Evolutionary conservation across 1,284 basidiomycete species (phyloP).

Genomic region (Entoloma clypeatum): DNA sequence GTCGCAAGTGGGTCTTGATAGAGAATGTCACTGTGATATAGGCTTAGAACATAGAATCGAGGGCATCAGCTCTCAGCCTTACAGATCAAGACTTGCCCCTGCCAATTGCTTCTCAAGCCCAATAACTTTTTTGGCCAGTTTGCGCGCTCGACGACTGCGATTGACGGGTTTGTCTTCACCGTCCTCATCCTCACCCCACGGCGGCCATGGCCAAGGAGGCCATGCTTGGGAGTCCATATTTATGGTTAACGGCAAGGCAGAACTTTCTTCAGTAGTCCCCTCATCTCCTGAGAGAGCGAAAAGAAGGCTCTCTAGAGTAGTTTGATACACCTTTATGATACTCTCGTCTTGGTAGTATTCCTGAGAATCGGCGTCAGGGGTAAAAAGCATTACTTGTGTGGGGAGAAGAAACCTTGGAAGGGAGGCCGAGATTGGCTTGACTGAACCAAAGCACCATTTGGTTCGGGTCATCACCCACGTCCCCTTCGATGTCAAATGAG

Average conservation of each 20-base stretch:
- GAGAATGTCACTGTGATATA: constrained; percentile 48
- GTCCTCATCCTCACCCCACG: constrained; percentile 66
- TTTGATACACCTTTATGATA: constrained; percentile 68
- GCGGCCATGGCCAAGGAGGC: constrained; percentile 89
- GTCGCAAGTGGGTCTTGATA: constrained; percentile 80
- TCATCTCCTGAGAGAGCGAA: constrained; percentile 54
- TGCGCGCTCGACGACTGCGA: constrained; percentile 47
- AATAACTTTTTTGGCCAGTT: constrained; percentile 73
- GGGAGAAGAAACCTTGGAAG: constrained; percentile 63
- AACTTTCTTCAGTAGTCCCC: constrained; percentile 15
- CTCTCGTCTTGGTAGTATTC: constrained; percentile 88
- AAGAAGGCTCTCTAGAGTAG: constrained; percentile 69
- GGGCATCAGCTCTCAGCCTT: constrained; percentile 25
- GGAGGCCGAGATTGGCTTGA: constrained; percentile 83
- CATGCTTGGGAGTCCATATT: constrained; percentile 56
- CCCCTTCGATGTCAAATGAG: constrained; percentile 79
- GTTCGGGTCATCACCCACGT: constrained; percentile 87
- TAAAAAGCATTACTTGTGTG: neutral
- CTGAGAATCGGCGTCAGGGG: constrained; percentile 32
- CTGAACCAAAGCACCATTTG: constrained; percentile 83
- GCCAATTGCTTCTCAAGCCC: constrained; percentile 82
- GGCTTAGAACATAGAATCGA: constrained; percentile 8
- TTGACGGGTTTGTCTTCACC: constrained; percentile 45
- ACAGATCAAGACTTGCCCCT: constrained; percentile 77
- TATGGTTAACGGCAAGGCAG: constrained; percentile 21